phyloP scores from a whole-genome alignment of 495 filamentous ascomycete species.

The Echria macrotheca region DNA sequence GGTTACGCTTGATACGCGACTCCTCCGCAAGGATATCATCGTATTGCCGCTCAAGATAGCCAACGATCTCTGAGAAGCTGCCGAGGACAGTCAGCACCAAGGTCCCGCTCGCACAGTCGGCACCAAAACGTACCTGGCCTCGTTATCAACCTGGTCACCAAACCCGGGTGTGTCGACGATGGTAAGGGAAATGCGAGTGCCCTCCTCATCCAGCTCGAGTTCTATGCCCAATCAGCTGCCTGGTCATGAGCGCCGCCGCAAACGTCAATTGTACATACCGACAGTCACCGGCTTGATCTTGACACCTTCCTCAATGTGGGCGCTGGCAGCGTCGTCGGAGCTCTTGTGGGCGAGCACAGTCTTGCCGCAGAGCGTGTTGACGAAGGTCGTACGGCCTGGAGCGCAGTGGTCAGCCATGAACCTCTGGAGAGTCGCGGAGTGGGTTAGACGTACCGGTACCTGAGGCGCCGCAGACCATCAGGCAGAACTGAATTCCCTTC shows the following conservation, averaged over 20 bases:
- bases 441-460: constrained; percentile 82
- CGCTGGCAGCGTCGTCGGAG: constrained; percentile 77
- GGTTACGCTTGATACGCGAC: constrained; percentile 99
- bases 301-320: constrained; percentile 93
- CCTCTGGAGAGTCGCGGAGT: no score
- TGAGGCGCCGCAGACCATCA: constrained; percentile 99
- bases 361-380: constrained; percentile 98
- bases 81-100: constrained; percentile 9
- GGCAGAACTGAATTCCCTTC: constrained; percentile 99
- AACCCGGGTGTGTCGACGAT: constrained; percentile 99
- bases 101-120: background rate
- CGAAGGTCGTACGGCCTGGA: constrained; percentile 92
- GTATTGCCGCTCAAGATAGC: constrained; percentile 97
- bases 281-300: constrained; percentile 98
- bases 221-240: constrained; percentile 48
- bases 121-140: constrained; percentile 66
- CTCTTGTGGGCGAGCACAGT: constrained; percentile 83
- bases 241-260: background rate
- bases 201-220: constrained; percentile 95
- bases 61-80: constrained; percentile 95
- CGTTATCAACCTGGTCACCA: constrained; percentile 98
- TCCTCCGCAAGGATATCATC: constrained; percentile 98
- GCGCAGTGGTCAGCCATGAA: no score
- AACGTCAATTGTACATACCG: constrained; percentile 53
- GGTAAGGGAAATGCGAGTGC: constrained; percentile 93